A percentile compares a stretch with the other conserved stretches of the same genome.
phyloP scores from a whole-genome alignment of 352 stramenopile species.

The Phytopythium kandeliae region DNA sequence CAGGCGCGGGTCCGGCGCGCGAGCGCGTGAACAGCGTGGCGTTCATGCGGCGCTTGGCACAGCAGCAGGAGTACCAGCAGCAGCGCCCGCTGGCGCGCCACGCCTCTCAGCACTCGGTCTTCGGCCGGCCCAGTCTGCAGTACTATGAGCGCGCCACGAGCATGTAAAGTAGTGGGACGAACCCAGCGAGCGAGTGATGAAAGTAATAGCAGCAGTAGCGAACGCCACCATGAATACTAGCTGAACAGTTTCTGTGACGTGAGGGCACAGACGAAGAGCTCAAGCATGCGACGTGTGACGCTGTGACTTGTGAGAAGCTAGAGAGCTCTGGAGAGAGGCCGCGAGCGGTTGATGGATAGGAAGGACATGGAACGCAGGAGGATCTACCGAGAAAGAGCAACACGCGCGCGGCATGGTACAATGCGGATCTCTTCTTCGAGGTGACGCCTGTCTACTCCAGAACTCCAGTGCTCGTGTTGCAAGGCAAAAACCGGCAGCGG shows the following conservation, averaged over 20 bases:
- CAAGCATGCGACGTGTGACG: too few relatives aligned
- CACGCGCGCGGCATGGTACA: not conserved
- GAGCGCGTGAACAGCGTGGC: conserved; percentile 8
- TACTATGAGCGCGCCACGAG: conserved; percentile 22
- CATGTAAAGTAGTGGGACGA: conserved; percentile 7
- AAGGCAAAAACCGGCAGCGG: not conserved
- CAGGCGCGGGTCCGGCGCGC: conserved; percentile 13
- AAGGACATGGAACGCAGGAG: not conserved
- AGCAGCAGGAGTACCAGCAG: conserved; percentile 15
- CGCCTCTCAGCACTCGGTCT: conserved; percentile 29
- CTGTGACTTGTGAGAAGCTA: too few relatives aligned
- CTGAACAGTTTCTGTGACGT: too few relatives aligned
- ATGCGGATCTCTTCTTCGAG: not conserved
- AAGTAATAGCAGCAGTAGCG: conserved; percentile 1
- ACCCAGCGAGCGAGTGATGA: not conserved
- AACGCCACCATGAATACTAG: too few relatives aligned
- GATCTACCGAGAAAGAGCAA: not conserved
- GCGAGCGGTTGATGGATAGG: too few relatives aligned
- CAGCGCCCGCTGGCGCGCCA: conserved; percentile 10
- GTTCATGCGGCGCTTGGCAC: conserved; percentile 14
- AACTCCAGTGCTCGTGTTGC: conserved; percentile 1
- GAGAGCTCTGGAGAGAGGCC: too few relatives aligned
- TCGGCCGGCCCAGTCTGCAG: conserved; percentile 26
- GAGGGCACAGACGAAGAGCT: too few relatives aligned
- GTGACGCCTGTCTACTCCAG: not conserved